phyloP scores from a whole-genome alignment of 306 rosid genomes.

The Vigna angularis region DNA sequence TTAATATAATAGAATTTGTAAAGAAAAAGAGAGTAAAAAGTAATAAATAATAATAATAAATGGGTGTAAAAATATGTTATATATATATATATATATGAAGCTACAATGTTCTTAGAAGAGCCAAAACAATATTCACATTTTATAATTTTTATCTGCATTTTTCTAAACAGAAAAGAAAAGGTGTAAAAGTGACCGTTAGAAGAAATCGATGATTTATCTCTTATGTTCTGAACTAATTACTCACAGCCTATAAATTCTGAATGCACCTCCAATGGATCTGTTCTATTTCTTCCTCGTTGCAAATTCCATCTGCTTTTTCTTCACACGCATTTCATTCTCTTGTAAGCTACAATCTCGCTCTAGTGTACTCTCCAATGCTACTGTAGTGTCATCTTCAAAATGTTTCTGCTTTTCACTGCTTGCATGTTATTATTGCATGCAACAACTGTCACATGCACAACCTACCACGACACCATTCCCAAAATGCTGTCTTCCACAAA shows the following conservation, averaged over 20 bases:
- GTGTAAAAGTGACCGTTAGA: slow-evolving; percentile 60
- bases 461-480: background rate
- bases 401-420: slow-evolving; percentile 24
- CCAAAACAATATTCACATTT: too few relatives aligned
- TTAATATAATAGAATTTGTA: too few relatives aligned
- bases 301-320: background rate
- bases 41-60: too few relatives aligned
- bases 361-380: background rate
- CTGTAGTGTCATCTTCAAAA: background rate
- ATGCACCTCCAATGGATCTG: background rate
- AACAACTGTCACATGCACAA: slow-evolving; percentile 29
- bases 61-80: too few relatives aligned
- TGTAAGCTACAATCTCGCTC: background rate
- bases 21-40: too few relatives aligned
- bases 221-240: too few relatives aligned
- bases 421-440: slow-evolving; percentile 36
- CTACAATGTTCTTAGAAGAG: too few relatives aligned
- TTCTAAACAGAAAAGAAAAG: too few relatives aligned
- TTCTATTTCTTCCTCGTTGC: background rate
- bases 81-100: too few relatives aligned
- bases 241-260: background rate
- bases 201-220: background rate
- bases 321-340: background rate
- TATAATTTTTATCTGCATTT: too few relatives aligned
- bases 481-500: background rate